Evolutionary conservation across 106 monocot species (phyloP).

Genomic region (Acanthochlamys bracteata): DNA sequence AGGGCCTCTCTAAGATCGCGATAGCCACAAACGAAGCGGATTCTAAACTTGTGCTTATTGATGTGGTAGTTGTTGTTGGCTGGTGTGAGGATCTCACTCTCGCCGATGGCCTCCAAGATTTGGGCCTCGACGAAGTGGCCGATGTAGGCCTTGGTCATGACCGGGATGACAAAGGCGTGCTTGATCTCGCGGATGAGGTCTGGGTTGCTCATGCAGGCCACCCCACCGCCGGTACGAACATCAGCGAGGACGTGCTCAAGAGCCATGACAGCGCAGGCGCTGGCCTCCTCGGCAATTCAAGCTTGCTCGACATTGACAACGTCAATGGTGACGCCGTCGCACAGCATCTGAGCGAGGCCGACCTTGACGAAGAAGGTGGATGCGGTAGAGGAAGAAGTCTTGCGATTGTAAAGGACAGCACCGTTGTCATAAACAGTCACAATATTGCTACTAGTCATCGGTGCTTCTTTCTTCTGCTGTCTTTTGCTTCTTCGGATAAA

Average conservation of each 20-base stretch:
- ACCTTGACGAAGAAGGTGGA: conserved; percentile 52
- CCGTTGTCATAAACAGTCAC: not conserved
- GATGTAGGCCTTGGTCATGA: not conserved
- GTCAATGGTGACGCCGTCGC: conserved; percentile 61
- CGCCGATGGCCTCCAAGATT: not conserved
- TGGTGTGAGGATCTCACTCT: not conserved
- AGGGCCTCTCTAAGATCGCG: not conserved
- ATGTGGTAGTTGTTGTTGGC: not conserved
- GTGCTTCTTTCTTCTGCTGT: not conserved
- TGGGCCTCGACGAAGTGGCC: not conserved
- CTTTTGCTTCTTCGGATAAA: not conserved
- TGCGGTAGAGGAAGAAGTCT: not conserved
- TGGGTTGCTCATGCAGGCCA: not conserved
- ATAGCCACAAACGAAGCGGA: not conserved
- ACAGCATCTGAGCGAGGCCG: conserved; percentile 51
- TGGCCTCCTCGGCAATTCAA: conserved; percentile 51
- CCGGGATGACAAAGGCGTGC: not conserved
- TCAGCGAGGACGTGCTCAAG: conserved; percentile 73
- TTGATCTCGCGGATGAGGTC: not conserved
- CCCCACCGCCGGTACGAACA: conserved; percentile 23
- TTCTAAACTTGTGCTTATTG: not conserved
- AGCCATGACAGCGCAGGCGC: conserved; percentile 63
- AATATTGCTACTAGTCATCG: not conserved
- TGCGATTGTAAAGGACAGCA: not conserved
- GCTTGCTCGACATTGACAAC: conserved; percentile 55